Evolutionary conservation across 495 filamentous ascomycete genomes (phyloP).

Genomic region (Pseudoneurospora amorphoporcata): DNA sequence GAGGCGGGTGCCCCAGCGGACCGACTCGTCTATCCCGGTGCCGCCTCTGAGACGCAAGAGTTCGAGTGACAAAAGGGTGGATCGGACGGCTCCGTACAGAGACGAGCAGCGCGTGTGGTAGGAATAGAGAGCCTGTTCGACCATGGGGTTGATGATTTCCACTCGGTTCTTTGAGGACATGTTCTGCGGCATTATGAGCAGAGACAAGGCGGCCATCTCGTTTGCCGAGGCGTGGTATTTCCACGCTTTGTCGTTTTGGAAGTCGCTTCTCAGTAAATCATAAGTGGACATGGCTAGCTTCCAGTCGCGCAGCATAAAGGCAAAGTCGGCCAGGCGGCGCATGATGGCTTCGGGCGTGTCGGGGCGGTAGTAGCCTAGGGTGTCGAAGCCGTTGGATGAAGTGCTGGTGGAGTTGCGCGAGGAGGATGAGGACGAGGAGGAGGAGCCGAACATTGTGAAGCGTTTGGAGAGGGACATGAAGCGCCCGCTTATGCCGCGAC

Average conservation of each 20-base stretch:
- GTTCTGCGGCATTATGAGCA: constrained; percentile 61
- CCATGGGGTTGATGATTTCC: constrained; percentile 71
- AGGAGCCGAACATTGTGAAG: constrained; percentile 67
- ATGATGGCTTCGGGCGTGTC: constrained; percentile 80
- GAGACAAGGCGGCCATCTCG: constrained; percentile 83
- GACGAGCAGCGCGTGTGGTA: constrained; percentile 76
- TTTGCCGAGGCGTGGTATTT: constrained; percentile 83
- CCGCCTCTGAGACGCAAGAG: constrained; percentile 69
- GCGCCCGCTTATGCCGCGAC: constrained; percentile 76
- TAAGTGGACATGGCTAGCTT: constrained; percentile 86
- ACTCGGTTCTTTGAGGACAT: constrained; percentile 61
- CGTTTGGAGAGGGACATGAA: constrained; percentile 87
- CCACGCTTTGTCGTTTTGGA: constrained; percentile 93
- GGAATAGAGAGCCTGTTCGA: constrained; percentile 83
- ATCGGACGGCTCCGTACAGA: constrained; percentile 66
- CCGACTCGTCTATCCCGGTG: constrained; percentile 74
- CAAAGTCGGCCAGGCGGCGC: constrained; percentile 88
- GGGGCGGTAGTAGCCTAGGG: constrained; percentile 70
- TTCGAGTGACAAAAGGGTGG: constrained; percentile 65
- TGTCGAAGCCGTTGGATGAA: constrained; percentile 59
- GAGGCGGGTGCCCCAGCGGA: constrained; percentile 69
- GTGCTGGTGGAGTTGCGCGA: constrained; percentile 27
- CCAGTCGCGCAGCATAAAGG: constrained; percentile 93
- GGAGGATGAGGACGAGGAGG: constrained; percentile 34
- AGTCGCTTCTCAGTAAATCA: constrained; percentile 79